These are phyloP conservation scores for Pilatotrama ljubarskyi DNA, from an alignment of 768 basidiomycete genomes.

Conservation along the genomic window DNA sequence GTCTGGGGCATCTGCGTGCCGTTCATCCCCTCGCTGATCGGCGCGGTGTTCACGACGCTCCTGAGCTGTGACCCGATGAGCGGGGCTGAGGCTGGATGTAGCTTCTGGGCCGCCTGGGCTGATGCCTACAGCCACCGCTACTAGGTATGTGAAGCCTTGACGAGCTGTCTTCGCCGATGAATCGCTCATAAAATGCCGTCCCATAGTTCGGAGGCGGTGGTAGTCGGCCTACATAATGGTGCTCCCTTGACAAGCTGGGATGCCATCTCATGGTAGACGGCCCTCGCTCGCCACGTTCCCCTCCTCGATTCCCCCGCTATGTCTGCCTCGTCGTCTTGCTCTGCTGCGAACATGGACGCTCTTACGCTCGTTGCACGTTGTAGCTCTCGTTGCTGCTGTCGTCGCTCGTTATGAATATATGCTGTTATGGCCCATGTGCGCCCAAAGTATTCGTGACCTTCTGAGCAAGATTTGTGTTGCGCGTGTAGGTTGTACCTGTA, in stretches of 20 bases:
- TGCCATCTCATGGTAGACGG: not conserved
- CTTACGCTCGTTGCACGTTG: not conserved
- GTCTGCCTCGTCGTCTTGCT: not conserved
- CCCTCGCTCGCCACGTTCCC: not conserved
- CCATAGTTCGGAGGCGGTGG: too few relatives aligned
- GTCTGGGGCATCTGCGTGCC: slow-evolving; percentile 8
- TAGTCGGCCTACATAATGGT: too few relatives aligned
- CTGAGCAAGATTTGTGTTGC: not conserved
- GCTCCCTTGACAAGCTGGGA: not conserved
- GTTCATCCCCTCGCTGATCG: not conserved
- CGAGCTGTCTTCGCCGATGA: too few relatives aligned
- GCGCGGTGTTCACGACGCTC: not conserved
- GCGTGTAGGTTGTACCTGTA: not conserved
- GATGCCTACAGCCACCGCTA: not conserved
- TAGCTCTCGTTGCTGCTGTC: not conserved
- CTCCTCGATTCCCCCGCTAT: not conserved
- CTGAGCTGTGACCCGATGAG: not conserved
- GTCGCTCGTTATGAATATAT: not conserved
- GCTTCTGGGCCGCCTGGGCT: not conserved
- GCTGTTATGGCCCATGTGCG: not conserved
- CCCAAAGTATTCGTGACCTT: too few relatives aligned
- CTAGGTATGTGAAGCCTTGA: not conserved
- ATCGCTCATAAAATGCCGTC: too few relatives aligned
- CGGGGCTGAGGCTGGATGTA: not conserved
- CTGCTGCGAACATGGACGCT: slow-evolving; percentile 1